Evolutionary conservation across 169 alveolate species (phyloP), one percentile per base, ranked within the genome.

Genomic region (Cryptosporidium andersoni): DNA sequence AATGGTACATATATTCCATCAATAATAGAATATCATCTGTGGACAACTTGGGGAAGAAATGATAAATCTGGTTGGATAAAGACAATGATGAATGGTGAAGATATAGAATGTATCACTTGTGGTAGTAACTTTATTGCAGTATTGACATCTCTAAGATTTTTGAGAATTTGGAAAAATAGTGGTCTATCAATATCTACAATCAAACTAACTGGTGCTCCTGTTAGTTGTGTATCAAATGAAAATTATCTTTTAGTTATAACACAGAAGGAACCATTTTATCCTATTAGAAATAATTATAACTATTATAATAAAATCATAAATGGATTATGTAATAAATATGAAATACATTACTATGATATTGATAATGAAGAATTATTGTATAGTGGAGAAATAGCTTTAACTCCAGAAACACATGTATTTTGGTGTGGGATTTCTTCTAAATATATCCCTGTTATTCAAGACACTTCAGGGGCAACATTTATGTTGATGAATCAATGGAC

Each of bases 21-120:
- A 12, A 45, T 74, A 45, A 42, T 74, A 1, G 85, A 74, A 16
- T 74, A 74, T 39, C 56, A 62, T 74, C 40, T 58, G 4, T 74
- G 85, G 85, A 58, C 74, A 60, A 74, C 85, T 9, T 74, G 85
- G 85, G 85, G 85, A 42, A 74, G 85, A n/a, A 74, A 42, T 47
- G 85, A 74, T 58, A 74, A 74, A 9, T 48, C 74, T 6, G 85
- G 85, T 14, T 74, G 85, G 85, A 25, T 63, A 34, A 74, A 74
- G 45, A 62, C 66, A 16, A 36, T 74, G 25, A 40, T 74, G 7
- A 39, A 12, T 16, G 68, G 68, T 1, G 85, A 74, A 40, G 85
- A 74, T 60, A 58, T 74, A 52, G 34, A 58, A 34, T 36, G 85
- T 58, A 74, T 74, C 74, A 74, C 85, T 1, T 74, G 85, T 43